A percentile compares a stretch with the other conserved stretches of the same genome.
Conservation (phyloP, 2,329 filamentous ascomycete genomes). For the Aspergillus bombycis region DNA sequence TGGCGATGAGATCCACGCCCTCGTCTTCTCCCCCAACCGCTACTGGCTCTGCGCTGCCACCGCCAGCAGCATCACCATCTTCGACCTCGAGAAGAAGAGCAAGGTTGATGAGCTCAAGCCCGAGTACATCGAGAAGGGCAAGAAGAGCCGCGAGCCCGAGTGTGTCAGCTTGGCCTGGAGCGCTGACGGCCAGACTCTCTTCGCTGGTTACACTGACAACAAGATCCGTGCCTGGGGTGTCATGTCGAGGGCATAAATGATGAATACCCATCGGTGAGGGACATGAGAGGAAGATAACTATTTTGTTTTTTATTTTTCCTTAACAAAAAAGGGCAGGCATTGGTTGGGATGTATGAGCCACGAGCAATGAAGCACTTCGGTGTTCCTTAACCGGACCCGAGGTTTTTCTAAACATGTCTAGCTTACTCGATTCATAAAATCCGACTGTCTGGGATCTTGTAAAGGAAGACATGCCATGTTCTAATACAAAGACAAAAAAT, state of each 20-base stretch:
- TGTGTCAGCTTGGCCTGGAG: conserved; percentile 97
- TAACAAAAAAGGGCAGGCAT: conserved; percentile 42
- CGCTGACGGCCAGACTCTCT: conserved; percentile 97
- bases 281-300: conserved; percentile 24
- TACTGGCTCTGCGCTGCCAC: conserved; percentile 99
- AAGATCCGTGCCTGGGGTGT: conserved; percentile 97
- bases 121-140: conserved; percentile 92
- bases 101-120: conserved; percentile 99
- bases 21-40: conserved; percentile 99
- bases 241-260: conserved; percentile 82
- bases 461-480: conserved; percentile 40
- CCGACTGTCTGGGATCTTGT: conserved; percentile 39
- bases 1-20: conserved; percentile 99
- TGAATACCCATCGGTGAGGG: conserved; percentile 19
- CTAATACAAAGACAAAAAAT: conserved; percentile 39
- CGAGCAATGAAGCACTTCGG: conserved; percentile 46
- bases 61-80: conserved; percentile 98
- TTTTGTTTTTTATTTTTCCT: conserved; percentile 33
- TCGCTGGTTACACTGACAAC: conserved; percentile 99
- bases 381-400: conserved; percentile 21
- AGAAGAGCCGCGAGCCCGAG: conserved; percentile 99
- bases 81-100: conserved; percentile 99
- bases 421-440: conserved; percentile 40
- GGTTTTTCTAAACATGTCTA: conserved; percentile 39
- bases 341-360: conserved; percentile 48